Conservation (phyloP, 2,329 filamentous ascomycete species). For the Colletotrichum lentis region DNA sequence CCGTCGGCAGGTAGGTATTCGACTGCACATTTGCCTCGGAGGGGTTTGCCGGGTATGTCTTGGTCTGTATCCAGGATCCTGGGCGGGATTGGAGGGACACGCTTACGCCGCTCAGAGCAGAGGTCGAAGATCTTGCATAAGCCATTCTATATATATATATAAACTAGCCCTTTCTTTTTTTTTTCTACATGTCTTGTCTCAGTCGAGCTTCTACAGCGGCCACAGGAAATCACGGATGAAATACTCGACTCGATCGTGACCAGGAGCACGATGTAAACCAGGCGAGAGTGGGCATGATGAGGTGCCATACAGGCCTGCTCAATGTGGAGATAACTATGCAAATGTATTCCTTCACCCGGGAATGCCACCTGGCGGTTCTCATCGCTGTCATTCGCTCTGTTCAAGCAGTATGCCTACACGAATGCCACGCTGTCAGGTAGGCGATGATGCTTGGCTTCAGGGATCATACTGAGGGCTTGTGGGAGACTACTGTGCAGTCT, state of each 20-base stretch:
- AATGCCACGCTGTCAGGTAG: conserved; percentile 1
- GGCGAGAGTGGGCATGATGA: background rate
- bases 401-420: background rate
- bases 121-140: conserved; percentile 17
- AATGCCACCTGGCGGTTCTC: background rate
- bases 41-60: background rate
- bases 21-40: background rate
- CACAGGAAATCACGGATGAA: too few relatives aligned
- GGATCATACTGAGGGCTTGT: background rate
- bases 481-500: background rate
- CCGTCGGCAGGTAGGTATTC: conserved; percentile 10
- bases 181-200: conserved; percentile 15
- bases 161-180: too few relatives aligned
- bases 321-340: background rate
- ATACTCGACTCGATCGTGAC: conserved; percentile 5
- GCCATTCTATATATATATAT: background rate
- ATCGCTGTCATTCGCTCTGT: background rate
- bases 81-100: background rate
- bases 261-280: background rate
- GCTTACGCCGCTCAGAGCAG: background rate
- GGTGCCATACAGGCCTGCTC: background rate
- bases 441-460: background rate
- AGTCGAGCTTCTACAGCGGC: background rate
- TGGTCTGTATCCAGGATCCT: background rate
- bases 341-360: background rate